A percentile compares a stretch with the other conserved stretches of the same genome.
Evolutionary conservation across 2,329 filamentous ascomycete species (phyloP).

Genomic region (Paracoccidioides lutzii): DNA sequence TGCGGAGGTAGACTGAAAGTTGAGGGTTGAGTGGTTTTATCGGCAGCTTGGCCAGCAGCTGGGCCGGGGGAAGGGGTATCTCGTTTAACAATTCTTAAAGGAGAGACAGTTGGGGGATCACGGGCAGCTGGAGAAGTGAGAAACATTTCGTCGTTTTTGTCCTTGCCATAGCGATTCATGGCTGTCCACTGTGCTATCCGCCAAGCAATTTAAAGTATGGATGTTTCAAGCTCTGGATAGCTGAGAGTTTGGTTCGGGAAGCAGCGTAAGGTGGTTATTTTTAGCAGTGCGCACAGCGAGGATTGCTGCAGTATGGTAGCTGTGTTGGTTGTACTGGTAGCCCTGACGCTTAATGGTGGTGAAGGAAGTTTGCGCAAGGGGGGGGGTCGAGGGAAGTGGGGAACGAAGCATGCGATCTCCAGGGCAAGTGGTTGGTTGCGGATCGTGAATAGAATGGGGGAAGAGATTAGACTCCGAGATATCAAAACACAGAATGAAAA

Average conservation of each 20-base stretch:
- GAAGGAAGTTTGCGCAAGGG: not conserved
- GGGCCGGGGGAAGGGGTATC: conserved; percentile 47
- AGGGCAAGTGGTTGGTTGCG: not conserved
- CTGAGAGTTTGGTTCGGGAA: not conserved
- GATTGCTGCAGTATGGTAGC: not conserved
- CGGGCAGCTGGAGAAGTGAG: conserved; percentile 40
- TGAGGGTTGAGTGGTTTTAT: conserved; percentile 40
- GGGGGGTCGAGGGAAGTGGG: not conserved
- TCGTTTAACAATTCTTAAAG: conserved; percentile 72
- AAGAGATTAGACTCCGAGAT: not conserved
- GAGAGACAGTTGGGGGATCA: conserved; percentile 69
- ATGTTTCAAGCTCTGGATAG: not conserved
- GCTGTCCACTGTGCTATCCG: conserved; percentile 7
- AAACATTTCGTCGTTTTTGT: conserved; percentile 74
- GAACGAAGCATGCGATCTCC: not conserved
- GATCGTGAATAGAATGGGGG: not conserved
- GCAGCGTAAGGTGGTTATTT: not conserved
- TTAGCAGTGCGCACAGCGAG: not conserved
- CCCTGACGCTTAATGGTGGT: not conserved
- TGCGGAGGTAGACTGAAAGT: conserved; percentile 48
- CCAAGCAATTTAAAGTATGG: conserved; percentile 1
- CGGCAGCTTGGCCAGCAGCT: conserved; percentile 23
- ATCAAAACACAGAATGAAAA: not conserved
- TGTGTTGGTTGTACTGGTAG: no score
- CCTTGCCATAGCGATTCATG: conserved; percentile 41